Evolutionary conservation across 352 stramenopile genomes (phyloP).

Genomic region (Bremia lactucae): DNA sequence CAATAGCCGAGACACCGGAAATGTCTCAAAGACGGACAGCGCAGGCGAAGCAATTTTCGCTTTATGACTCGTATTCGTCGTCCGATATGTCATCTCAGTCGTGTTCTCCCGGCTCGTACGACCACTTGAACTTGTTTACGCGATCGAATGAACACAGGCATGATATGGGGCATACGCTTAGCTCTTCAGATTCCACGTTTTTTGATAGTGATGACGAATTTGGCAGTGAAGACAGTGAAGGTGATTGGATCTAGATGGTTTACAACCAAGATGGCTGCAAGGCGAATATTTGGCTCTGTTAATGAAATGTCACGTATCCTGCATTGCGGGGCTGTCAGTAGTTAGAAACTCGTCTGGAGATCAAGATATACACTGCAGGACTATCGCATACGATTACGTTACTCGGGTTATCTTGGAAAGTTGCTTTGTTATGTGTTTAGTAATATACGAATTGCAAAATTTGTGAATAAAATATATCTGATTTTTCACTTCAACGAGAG

Average conservation of each 20-base stretch:
- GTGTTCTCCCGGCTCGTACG: constrained; percentile 13
- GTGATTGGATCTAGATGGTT: constrained; percentile 61
- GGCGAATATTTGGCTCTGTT: too few species aligned
- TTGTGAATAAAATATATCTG: too few species aligned
- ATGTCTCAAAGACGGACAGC: constrained; percentile 11
- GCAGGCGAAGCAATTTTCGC: constrained; percentile 26
- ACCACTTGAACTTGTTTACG: constrained; percentile 24
- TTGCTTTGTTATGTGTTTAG: too few species aligned
- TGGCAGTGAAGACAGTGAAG: constrained; percentile 58
- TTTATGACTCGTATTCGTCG: constrained; percentile 23
- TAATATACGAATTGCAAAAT: too few species aligned
- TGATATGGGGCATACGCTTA: constrained; percentile 5
- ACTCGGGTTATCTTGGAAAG: too few species aligned
- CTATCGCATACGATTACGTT: too few species aligned
- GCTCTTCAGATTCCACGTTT: constrained; percentile 24
- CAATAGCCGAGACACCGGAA: constrained; percentile 7
- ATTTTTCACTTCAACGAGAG: too few species aligned
- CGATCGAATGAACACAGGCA: constrained; percentile 11
- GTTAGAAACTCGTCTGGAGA: too few species aligned
- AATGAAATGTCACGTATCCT: too few species aligned
- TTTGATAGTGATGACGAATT: constrained; percentile 48
- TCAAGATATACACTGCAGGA: too few species aligned
- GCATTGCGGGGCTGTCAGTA: too few species aligned
- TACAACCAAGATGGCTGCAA: too few species aligned
- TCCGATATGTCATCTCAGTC: constrained; percentile 20